Conservation (phyloP, 2,329 filamentous ascomycete genomes). For the Paraphoma sp. region DNA sequence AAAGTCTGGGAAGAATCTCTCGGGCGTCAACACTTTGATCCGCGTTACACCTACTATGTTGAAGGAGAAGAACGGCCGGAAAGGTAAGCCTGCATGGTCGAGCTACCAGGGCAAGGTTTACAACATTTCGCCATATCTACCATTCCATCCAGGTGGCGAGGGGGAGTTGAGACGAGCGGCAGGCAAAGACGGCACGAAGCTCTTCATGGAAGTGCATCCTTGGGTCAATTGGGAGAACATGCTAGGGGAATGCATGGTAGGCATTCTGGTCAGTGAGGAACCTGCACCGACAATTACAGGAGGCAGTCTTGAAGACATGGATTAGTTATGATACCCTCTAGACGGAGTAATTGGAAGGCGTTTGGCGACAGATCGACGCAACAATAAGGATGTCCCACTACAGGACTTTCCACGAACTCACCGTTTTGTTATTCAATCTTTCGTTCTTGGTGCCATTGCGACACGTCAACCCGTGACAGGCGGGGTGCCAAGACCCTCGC, state of each 20-base stretch:
- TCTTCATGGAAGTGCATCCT: conserved; percentile 70
- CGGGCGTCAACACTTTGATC: conserved; percentile 61
- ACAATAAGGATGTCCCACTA: background rate
- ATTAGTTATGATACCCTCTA: conserved; percentile 49
- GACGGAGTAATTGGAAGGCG: background rate
- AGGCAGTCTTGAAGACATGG: conserved; percentile 64
- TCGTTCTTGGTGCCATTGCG: no score
- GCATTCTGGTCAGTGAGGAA: conserved; percentile 65
- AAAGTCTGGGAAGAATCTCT: conserved; percentile 65
- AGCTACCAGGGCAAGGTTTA: conserved; percentile 77
- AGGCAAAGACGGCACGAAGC: conserved; percentile 71
- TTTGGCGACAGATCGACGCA: background rate
- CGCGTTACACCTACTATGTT: conserved; percentile 85
- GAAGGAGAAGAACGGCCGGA: conserved; percentile 78
- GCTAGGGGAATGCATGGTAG: conserved; percentile 66
- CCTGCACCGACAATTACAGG: conserved; percentile 39
- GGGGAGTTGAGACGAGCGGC: conserved; percentile 79
- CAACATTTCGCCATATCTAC: conserved; percentile 9
- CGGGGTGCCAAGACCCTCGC: background rate
- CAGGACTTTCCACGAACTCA: no score
- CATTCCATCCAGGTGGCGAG: conserved; percentile 72
- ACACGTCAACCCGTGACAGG: no score
- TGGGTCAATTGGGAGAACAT: conserved; percentile 76
- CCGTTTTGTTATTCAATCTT: no score
- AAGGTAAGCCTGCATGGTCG: conserved; percentile 88